Percentiles rank a stretch among this genome's conserved stretches.
phyloP scores from a whole-genome alignment of 345 rosid genomes.

The Eucalyptus erythrocorys region DNA sequence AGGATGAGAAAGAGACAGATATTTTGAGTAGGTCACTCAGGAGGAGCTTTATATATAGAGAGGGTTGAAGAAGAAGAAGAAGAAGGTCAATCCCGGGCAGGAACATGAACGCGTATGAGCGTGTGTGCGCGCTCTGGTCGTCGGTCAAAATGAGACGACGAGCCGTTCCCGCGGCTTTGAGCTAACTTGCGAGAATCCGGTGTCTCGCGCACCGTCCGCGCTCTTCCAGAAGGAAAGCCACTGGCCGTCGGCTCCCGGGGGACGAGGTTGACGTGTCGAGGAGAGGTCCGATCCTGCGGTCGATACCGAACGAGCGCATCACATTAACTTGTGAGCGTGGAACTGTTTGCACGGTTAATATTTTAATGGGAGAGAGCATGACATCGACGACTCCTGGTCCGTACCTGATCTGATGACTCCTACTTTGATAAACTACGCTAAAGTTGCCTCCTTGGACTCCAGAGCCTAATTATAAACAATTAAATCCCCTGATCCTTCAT shows the following conservation, averaged over 20 bases:
- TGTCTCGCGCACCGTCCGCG: neutral
- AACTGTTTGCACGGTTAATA: neutral
- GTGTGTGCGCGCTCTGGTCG: neutral
- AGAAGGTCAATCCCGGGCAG: neutral
- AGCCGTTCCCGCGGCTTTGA: neutral
- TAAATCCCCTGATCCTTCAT: neutral
- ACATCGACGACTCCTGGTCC: neutral
- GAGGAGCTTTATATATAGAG: neutral
- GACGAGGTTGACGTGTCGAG: neutral
- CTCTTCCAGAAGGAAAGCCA: neutral
- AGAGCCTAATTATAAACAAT: neutral
- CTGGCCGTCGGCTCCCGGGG: neutral
- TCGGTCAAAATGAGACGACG: constrained; percentile 3
- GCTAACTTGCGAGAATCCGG: neutral
- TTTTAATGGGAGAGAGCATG: neutral
- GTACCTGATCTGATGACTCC: neutral
- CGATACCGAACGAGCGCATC: neutral
- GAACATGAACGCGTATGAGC: neutral
- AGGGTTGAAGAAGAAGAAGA: neutral
- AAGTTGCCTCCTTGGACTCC: neutral
- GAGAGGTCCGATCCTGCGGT: neutral
- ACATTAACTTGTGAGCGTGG: neutral
- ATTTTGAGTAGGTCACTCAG: neutral
- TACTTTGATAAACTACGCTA: neutral
- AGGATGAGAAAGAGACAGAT: neutral